phyloP scores from a whole-genome alignment of 352 stramenopile species.

The Phytopythium sindhum region DNA sequence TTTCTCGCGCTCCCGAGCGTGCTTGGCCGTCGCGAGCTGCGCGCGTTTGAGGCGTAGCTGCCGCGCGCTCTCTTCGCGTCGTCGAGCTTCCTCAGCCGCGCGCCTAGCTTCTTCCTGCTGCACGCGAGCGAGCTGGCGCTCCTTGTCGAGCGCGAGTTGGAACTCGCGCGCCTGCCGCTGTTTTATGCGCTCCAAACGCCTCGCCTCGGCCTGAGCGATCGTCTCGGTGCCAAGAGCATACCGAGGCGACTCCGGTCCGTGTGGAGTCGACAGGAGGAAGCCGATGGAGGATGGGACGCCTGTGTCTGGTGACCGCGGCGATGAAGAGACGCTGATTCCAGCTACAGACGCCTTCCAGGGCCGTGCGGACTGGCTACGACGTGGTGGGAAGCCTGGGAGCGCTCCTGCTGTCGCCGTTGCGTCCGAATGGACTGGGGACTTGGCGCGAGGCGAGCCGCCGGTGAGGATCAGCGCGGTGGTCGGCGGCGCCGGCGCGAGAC shows the following conservation, averaged over 20 bases:
- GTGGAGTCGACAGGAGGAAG: not conserved
- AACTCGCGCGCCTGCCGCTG: conserved; percentile 69
- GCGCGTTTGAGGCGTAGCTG: conserved; percentile 42
- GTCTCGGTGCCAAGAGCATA: conserved; percentile 34
- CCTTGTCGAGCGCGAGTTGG: conserved; percentile 72
- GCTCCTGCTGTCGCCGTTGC: conserved; percentile 4
- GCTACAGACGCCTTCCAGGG: conserved; percentile 10
- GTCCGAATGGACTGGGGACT: conserved; percentile 1
- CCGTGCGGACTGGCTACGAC: conserved; percentile 23
- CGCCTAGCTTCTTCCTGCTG: conserved; percentile 60
- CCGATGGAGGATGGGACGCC: not conserved
- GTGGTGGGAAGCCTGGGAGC: conserved; percentile 21
- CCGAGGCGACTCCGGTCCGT: not conserved
- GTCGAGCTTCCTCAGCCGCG: conserved; percentile 43
- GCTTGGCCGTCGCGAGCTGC: conserved; percentile 49
- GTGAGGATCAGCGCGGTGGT: conserved; percentile 20
- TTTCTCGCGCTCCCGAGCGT: conserved; percentile 55
- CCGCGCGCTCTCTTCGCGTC: conserved; percentile 58
- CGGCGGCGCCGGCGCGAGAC: conserved; percentile 24
- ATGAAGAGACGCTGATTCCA: not conserved
- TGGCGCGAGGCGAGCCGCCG: conserved; percentile 12
- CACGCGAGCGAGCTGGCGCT: conserved; percentile 63
- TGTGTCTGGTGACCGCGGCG: not conserved
- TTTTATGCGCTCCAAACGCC: conserved; percentile 62
- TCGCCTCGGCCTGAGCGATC: conserved; percentile 61